These are phyloP conservation scores for Spinellus fusiger DNA, from an alignment of 192 early-diverging fungal genomes.

Conservation along the genomic window DNA sequence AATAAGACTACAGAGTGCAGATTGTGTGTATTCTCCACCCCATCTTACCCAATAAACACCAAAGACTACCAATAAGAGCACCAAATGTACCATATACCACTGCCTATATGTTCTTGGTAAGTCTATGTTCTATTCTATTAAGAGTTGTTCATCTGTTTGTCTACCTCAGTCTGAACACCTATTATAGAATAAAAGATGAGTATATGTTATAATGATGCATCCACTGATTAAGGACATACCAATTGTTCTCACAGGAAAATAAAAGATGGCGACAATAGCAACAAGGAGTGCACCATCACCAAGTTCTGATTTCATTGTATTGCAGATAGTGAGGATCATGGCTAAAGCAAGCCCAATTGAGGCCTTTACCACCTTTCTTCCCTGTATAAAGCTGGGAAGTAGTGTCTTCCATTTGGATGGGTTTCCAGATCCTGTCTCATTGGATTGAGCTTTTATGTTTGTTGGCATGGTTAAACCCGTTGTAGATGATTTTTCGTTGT, in stretches of 20 bases:
- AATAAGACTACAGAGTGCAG: not conserved
- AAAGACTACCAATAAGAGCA: slow-evolving; percentile 9
- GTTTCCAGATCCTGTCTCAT: no score
- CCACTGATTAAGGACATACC: not conserved
- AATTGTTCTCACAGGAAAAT: slow-evolving; percentile 15
- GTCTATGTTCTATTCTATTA: not conserved
- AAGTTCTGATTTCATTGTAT: not conserved
- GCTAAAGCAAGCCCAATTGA: slow-evolving; percentile 6
- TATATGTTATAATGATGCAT: not conserved
- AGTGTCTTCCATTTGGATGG: not conserved
- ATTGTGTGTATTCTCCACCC: not conserved
- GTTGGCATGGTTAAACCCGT: no score
- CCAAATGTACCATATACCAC: not conserved
- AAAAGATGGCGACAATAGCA: slow-evolving; percentile 12
- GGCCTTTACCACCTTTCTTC: slow-evolving; percentile 11
- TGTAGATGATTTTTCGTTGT: no score
- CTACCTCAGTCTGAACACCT: slow-evolving; percentile 29
- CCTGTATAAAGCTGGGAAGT: slow-evolving; percentile 6
- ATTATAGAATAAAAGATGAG: not conserved
- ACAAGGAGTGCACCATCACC: slow-evolving; percentile 7
- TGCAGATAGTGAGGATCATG: slow-evolving; percentile 3
- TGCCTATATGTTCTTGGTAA: slow-evolving; percentile 1
- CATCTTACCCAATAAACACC: slow-evolving; percentile 24
- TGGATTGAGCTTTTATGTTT: no score
- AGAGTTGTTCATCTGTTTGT: not conserved